Base-by-base conservation (phyloP, 2,329 filamentous ascomycete genomes). In the Colletotrichum agaves region DNA sequence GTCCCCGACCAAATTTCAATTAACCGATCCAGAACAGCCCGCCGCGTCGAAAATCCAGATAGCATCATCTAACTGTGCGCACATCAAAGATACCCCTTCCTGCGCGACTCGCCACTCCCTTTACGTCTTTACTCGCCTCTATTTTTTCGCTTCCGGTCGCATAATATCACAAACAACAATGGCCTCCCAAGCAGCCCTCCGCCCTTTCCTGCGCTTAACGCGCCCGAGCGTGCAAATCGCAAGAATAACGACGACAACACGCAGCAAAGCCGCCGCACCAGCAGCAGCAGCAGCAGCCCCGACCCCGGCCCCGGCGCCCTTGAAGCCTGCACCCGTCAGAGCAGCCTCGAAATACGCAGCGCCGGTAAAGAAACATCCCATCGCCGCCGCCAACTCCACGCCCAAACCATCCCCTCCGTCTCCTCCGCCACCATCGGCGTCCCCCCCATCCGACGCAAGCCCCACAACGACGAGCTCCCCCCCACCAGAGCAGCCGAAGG, bases 121-220 rank as follows among this genome's bases (percentile, higher is more conserved):
- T 8, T 7, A 27, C 27, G 6, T 27, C 27, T 27, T 27, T 8
- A 27, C 27, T 27, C 27, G 27, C 27, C 27, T 27, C 27, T 7
- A 27, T 7, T 27, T 7, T 4, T 6, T 17, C n/a, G 17, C 13
- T 8, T 15, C 17, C n/a, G 4, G 4, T 21, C 12, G 3, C 13
- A 13, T 19, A 13, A 1, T 5, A 10, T 13, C 7, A 39, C 19
- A n/a, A 10, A 31, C 49, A 44, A 56, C 2, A 37, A 71, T 72
- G 71, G 63, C 71, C 4, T 69, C 68, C 13, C 47, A 56, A 23
- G 41, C 52, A 23, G 19, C 63, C 43, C 23, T 67, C n/a, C 68
- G 69, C 41, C 69, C 67, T 11, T 56, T 70, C 47, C 23, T 71
- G 3, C 49, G 69, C 12, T 55, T 56, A 15, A 44, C 63, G 8